A percentile compares a stretch with the other conserved stretches of the same genome.
Evolutionary conservation across 257 asterid species (phyloP).

Genomic region (Fraxinus pennsylvanica): DNA sequence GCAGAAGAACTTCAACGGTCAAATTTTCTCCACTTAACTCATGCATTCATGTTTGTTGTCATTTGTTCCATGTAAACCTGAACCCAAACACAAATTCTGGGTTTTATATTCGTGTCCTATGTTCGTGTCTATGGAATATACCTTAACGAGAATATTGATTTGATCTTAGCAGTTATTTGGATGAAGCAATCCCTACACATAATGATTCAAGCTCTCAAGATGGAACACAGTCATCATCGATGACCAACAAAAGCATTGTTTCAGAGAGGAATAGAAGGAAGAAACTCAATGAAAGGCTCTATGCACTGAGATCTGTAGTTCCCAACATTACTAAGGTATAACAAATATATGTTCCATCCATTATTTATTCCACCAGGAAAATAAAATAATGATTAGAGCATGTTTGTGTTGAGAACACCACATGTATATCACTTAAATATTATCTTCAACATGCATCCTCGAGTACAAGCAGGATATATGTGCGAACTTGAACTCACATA

Average conservation of each 20-base stretch:
- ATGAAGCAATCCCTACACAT: conserved; percentile 42
- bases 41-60: not conserved
- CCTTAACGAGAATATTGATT: not conserved
- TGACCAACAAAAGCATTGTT: conserved; percentile 53
- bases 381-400: no score
- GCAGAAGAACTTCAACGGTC: conserved; percentile 48
- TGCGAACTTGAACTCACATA: no score
- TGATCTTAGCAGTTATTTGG: conserved; percentile 36
- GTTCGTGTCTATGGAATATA: not conserved
- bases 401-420: no score
- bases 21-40: not conserved
- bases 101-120: not conserved
- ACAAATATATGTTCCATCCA: no score
- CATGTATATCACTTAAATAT: conserved; percentile 41
- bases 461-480: no score
- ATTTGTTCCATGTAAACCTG: not conserved
- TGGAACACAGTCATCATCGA: conserved; percentile 48
- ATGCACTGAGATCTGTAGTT: conserved; percentile 71
- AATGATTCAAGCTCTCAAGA: conserved; percentile 73
- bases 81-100: not conserved
- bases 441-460: no score
- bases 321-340: conserved; percentile 66
- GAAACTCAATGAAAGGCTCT: conserved; percentile 65
- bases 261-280: conserved; percentile 69
- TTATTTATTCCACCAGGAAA: no score